Conservation (phyloP, 305 asterid species). For the Fraxinus angustifolia region DNA sequence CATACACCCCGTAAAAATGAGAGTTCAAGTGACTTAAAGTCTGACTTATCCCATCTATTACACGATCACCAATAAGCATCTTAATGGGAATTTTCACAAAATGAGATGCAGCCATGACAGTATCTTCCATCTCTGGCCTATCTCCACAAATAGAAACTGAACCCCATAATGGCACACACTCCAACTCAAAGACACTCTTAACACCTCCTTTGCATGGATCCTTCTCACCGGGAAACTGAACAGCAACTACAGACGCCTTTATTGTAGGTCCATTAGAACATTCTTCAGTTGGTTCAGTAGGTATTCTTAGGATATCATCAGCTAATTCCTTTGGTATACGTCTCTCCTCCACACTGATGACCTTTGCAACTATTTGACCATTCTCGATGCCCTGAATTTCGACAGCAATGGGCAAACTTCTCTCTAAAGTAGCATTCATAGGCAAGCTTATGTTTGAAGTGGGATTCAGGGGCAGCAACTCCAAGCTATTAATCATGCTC, state of each 20-base stretch:
- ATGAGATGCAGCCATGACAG: conserved; percentile 50
- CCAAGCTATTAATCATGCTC: conserved; percentile 37
- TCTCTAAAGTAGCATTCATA: conserved; percentile 32
- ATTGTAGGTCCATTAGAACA: conserved; percentile 43
- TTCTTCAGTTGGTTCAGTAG: conserved; percentile 32
- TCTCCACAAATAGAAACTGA: conserved; percentile 62
- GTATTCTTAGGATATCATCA: conserved; percentile 28
- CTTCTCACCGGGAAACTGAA: conserved; percentile 51
- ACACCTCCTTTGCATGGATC: conserved; percentile 43
- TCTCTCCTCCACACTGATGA: conserved; percentile 65
- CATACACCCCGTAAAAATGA: conserved; percentile 83
- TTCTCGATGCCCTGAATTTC: conserved; percentile 63
- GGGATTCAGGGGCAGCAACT: conserved; percentile 49
- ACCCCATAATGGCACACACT: conserved; percentile 85
- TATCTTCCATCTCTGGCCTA: conserved; percentile 90
- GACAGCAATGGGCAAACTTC: conserved; percentile 72
- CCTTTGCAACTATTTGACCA: conserved; percentile 75
- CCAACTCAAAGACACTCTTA: conserved; percentile 75
- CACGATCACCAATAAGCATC: conserved; percentile 63
- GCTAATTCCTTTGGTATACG: conserved; percentile 35
- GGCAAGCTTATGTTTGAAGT: conserved; percentile 39
- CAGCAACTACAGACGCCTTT: conserved; percentile 59
- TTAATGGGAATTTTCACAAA: conserved; percentile 70
- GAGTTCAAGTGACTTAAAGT: conserved; percentile 62
- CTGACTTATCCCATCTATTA: conserved; percentile 54